Evolutionary conservation across 257 asterid species (phyloP), one percentile per base, ranked within the genome.

Genomic region (Solanum etuberosum): DNA sequence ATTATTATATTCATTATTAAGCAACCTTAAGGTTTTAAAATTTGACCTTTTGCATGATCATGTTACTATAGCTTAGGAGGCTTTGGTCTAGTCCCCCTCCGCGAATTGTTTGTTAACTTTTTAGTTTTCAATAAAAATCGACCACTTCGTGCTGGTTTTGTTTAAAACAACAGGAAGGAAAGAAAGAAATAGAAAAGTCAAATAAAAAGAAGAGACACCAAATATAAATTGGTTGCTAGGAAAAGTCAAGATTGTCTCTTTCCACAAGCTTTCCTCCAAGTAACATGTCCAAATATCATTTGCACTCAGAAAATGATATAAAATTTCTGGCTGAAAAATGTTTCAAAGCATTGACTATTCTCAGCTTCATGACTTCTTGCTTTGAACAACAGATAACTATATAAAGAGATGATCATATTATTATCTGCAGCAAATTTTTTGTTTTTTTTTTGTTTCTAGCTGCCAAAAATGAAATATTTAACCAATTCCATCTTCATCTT

Each of bases 91-190:
- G 81, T 10, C 81, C 29, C 29, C 32, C 54, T 38, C 21, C 34
- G 13, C 5, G 35, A 21, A 35, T 18, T 42, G 54, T 34, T 38
- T 76, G 57, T 40, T 76, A 13, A 3, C 37, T 2, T 77, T 77
- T 40, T 77, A 51, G n/a, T 42, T 42, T 76, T 77, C 37, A 25
- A 7, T 40, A 77, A 42, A n/a, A 77, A n/a, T 77, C 5, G 5
- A 42, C 5, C 1, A 25, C 61, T 25, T 38, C 34, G 13, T 38
- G 34, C 12, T 76, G 57, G 7, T 12, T 72, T 21, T 29, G 91
- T 31, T 92, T 93, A 93, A 91, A 94, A 51, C 5, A 38, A 7
- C 32, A 38, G 32, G 13, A 74, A 23, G 20, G 12, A 74, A 38
- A n/a, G 27, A 74, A 74, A 23, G 3, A 23, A 37, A 74, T 21